Evolutionary conservation across 2,329 filamentous ascomycete genomes (phyloP).

Genomic region (Trichoderma sp.): DNA sequence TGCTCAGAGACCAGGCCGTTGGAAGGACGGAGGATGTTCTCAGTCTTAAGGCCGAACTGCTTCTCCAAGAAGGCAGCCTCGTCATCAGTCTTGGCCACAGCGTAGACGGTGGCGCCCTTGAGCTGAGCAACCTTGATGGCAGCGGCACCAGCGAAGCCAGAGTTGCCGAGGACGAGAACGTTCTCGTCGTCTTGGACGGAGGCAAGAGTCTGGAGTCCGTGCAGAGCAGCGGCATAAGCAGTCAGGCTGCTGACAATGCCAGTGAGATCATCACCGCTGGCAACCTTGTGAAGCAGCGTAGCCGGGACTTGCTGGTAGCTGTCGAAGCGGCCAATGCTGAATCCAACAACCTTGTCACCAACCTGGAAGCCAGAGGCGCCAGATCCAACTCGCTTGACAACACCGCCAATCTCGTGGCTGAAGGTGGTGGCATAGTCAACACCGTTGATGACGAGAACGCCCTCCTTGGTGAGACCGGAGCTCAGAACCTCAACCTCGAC

Average conservation of each 20-base stretch:
- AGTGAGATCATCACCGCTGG: constrained; percentile 25
- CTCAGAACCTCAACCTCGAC: constrained; percentile 28
- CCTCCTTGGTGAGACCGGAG: constrained; percentile 25
- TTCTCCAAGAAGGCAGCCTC: constrained; percentile 30
- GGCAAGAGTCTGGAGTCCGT: constrained; percentile 22
- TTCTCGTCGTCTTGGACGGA: not conserved
- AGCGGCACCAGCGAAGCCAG: constrained; percentile 32
- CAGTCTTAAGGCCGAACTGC: constrained; percentile 29
- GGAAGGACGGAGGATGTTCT: constrained; percentile 35
- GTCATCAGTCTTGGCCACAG: constrained; percentile 30
- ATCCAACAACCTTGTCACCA: constrained; percentile 27
- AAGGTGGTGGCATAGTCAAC: constrained; percentile 27
- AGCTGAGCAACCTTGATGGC: constrained; percentile 29
- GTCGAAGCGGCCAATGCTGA: constrained; percentile 30
- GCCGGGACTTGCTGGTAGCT: constrained; percentile 27
- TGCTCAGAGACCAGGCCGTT: constrained; percentile 29
- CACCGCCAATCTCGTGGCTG: constrained; percentile 27
- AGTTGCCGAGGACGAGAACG: constrained; percentile 33
- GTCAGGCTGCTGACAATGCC: constrained; percentile 26
- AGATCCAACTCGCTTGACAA: constrained; percentile 25
- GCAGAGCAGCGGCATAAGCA: constrained; percentile 20
- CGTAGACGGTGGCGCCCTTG: constrained; percentile 29
- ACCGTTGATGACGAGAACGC: constrained; percentile 27
- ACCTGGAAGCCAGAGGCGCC: constrained; percentile 20
- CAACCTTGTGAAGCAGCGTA: constrained; percentile 12